Evolutionary conservation across 2,329 filamentous ascomycete species (phyloP).

Genomic region (Colletotrichum tanaceti): DNA sequence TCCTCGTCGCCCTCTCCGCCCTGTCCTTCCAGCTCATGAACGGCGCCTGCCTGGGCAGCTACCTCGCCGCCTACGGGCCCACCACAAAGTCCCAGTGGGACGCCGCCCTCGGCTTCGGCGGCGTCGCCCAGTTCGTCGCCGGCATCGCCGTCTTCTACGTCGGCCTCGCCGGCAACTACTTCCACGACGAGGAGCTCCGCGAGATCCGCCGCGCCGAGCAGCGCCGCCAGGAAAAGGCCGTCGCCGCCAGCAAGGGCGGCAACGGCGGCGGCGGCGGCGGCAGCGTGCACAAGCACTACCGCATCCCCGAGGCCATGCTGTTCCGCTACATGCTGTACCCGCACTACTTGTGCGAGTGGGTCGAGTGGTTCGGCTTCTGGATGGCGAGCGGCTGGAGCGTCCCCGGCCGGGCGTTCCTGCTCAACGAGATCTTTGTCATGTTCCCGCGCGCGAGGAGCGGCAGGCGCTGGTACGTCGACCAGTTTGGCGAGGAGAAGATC

Average conservation of each 20-base stretch:
- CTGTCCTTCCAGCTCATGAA: slow-evolving; percentile 83
- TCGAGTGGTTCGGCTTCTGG: slow-evolving; percentile 94
- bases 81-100: slow-evolving; percentile 66
- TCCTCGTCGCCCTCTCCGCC: slow-evolving; percentile 72
- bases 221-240: slow-evolving; percentile 63
- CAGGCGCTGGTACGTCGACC: slow-evolving; percentile 85
- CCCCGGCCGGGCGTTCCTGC: slow-evolving; percentile 82
- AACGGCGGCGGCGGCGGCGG: slow-evolving; percentile 44
- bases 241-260: slow-evolving; percentile 54
- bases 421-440: slow-evolving; percentile 94
- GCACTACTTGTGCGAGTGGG: slow-evolving; percentile 96
- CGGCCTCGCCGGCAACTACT: slow-evolving; percentile 84
- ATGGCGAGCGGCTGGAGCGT: slow-evolving; percentile 77
- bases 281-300: slow-evolving; percentile 82
- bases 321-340: slow-evolving; percentile 88
- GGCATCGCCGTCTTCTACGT: slow-evolving; percentile 82
- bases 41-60: slow-evolving; percentile 80
- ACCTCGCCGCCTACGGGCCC: slow-evolving; percentile 84
- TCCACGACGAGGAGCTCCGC: slow-evolving; percentile 89
- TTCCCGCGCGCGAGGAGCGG: slow-evolving; percentile 85
- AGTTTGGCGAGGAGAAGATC: slow-evolving; percentile 87
- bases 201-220: slow-evolving; percentile 82
- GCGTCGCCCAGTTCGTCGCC: slow-evolving; percentile 61
- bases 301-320: slow-evolving; percentile 84
- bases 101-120: slow-evolving; percentile 51